These are phyloP conservation scores for Huiozyma sinensis DNA, from an alignment of 805 yeast species.

Conservation along the genomic window DNA sequence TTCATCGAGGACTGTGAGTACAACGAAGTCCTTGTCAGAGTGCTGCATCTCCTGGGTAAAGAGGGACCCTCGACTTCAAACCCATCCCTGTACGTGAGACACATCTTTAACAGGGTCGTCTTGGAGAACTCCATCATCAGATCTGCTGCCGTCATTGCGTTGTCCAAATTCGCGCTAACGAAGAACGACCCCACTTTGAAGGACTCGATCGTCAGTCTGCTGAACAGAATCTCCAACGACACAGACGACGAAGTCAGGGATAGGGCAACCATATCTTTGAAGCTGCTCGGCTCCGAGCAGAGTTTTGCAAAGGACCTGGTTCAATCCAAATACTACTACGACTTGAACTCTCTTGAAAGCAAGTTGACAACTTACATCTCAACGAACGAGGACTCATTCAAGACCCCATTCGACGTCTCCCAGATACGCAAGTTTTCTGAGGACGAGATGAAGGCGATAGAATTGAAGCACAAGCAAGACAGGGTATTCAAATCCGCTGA, in stretches of 20 bases:
- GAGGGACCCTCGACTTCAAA: constrained; percentile 84
- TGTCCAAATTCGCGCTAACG: constrained; percentile 79
- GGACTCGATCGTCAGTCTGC: constrained; percentile 60
- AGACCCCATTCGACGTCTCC: constrained; percentile 59
- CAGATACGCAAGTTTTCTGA: constrained; percentile 54
- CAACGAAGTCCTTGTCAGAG: constrained; percentile 87
- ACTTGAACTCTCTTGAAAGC: constrained; percentile 67
- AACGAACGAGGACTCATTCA: constrained; percentile 28
- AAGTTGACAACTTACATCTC: constrained; percentile 61
- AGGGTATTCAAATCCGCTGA: constrained; percentile 15
- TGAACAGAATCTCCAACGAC: constrained; percentile 77
- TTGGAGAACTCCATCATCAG: constrained; percentile 91
- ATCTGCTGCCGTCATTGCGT: constrained; percentile 88
- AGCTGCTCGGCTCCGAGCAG: constrained; percentile 41
- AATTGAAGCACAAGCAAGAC: constrained; percentile 42
- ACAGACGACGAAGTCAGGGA: constrained; percentile 96
- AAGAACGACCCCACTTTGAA: constrained; percentile 56
- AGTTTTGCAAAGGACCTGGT: constrained; percentile 40
- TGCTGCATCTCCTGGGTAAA: constrained; percentile 82
- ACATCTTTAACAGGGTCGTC: constrained; percentile 92
- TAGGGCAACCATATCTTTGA: constrained; percentile 80
- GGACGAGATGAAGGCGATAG: constrained; percentile 59
- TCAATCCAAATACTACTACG: constrained; percentile 57
- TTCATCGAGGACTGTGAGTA: constrained; percentile 97
- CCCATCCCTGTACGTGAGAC: constrained; percentile 88